Percentiles rank a stretch among this genome's conserved stretches.
Conservation (phyloP, 345 rosid genomes). For the Odontarrhena argentea region DNA sequence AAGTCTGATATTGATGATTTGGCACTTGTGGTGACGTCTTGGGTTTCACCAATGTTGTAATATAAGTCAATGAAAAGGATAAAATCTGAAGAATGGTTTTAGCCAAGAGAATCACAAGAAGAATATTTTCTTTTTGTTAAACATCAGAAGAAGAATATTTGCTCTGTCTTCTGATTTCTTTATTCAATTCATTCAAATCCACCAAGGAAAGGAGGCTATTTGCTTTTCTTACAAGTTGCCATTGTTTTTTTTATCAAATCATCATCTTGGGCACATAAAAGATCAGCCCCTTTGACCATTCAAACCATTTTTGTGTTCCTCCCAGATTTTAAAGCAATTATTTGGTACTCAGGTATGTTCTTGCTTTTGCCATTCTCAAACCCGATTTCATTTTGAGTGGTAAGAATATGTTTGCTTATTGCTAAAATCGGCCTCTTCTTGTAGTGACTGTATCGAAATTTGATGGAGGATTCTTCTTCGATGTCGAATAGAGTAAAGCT, state of each 20-base stretch:
- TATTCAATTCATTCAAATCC: no score
- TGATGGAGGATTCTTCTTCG: conserved; percentile 23
- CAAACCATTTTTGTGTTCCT: conserved; percentile 15
- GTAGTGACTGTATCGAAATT: background rate
- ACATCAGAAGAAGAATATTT: no score
- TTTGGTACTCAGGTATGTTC: conserved; percentile 9
- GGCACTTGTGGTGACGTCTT: conserved; percentile 18
- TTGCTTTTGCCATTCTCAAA: conserved; percentile 9
- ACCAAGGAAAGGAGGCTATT: background rate
- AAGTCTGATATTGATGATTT: conserved; percentile 20
- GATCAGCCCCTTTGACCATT: conserved; percentile 21
- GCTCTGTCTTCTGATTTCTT: no score
- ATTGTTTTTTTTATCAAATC: background rate
- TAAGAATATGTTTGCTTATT: background rate
- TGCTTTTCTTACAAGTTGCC: conserved; percentile 16
- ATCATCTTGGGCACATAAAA: conserved; percentile 18
- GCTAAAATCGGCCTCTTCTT: background rate
- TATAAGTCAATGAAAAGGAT: no score
- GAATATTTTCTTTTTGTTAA: no score
- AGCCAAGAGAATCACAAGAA: no score
- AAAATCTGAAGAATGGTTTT: no score
- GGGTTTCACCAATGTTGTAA: background rate
- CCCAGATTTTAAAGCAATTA: conserved; percentile 1
- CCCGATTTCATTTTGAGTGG: background rate
- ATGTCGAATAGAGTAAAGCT: conserved; percentile 54